Conservation (phyloP, 2,329 filamentous ascomycete genomes). For the Geoglossum cookeanum region DNA sequence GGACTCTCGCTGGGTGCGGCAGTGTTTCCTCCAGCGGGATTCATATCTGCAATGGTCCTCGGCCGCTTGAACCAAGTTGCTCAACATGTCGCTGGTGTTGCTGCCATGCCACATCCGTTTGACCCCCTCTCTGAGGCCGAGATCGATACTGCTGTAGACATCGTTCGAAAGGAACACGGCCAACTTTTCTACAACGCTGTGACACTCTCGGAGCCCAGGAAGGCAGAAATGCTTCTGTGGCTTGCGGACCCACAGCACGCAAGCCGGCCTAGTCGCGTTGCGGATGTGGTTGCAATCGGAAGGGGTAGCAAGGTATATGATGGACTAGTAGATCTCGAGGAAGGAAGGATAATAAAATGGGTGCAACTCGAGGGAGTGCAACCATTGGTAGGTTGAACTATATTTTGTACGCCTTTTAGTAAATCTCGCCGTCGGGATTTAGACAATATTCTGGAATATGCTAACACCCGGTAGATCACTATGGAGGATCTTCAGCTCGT, state of each 20-base stretch:
- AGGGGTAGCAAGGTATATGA: conserved; percentile 66
- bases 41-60: conserved; percentile 31
- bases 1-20: too few species aligned
- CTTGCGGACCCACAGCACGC: conserved; percentile 41
- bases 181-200: conserved; percentile 73
- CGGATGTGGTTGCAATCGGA: conserved; percentile 68
- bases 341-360: conserved; percentile 53
- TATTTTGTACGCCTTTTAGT: neutral
- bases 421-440: too few species aligned
- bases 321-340: conserved; percentile 54
- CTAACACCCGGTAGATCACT: conserved; percentile 42
- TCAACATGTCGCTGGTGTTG: conserved; percentile 37
- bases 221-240: conserved; percentile 69
- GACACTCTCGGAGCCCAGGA: conserved; percentile 66
- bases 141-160: conserved; percentile 49
- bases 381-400: conserved; percentile 41
- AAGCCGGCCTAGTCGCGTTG: conserved; percentile 48
- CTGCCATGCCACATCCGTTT: conserved; percentile 45
- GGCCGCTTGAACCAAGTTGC: conserved; percentile 45
- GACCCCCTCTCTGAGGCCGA: conserved; percentile 57
- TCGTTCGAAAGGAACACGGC: conserved; percentile 50
- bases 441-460: conserved; percentile 5
- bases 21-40: neutral
- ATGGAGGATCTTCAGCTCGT: conserved; percentile 77
- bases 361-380: conserved; percentile 57